Base-by-base conservation (phyloP, 208 protist genomes). In the Herpetomonas tarakana region DNA sequence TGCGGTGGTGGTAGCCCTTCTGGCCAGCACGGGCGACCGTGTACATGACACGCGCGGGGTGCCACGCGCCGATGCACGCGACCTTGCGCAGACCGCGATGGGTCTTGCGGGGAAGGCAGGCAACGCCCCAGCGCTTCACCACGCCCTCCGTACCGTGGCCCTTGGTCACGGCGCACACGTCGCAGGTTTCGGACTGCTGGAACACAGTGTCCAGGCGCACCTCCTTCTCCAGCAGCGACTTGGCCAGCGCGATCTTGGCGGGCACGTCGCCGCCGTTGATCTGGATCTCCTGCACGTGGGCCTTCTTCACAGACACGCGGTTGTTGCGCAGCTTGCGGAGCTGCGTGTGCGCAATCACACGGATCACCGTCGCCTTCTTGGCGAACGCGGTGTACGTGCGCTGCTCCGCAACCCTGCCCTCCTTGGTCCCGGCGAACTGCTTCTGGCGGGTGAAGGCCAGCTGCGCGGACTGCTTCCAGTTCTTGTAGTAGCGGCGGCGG, bases 221-320 rank as follows among this genome's bases (percentile, higher is more conserved):
- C 58, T 96, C 65, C 88, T 99, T 97, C 92, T 99, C 98, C 31
- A 99, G 92, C 27, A 98, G 75, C 4, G 62, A 47, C 38, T 85
- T 67, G 58, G 86, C 98, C 61, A 98, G 99, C 53, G 89, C 83
- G 22, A 99, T 83, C 93, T 99, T 99, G 67, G 98, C 85, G 24
- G 71, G 78, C 51, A 98, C 77, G 59, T 76, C 72, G 65, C 99
- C 98, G 74, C 99, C 99, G 90, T 99, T 99, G 69, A 99, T 80
- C 87, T 99, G 98, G 85, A 99, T 99, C 93, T 99, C 99, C 68
- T 99, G 94, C 53, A 99, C 74, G 77, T 99, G 92, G 24, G 99
- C 98, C 87, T 99, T 99, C 97, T 99, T 99, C 80, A 98, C 89
- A 50, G 82, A 84, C 64, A 98, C 57, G 59, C 98, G 99, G 96